Base-by-base conservation (phyloP, 257 asterid species). In the Solanum appendiculatum region DNA sequence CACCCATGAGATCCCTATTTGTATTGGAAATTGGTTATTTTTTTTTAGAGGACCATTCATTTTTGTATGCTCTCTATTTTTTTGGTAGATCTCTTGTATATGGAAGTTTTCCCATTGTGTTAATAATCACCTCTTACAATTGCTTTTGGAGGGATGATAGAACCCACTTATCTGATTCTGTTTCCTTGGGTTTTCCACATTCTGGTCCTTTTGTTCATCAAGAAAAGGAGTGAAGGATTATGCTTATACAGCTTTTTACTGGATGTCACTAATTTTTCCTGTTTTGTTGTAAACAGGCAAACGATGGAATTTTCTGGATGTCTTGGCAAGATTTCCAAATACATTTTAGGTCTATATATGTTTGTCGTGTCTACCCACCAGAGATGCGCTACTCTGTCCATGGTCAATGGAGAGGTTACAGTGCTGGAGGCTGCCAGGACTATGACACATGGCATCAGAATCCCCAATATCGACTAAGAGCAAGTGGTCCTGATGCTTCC, bases 311-410 rank as follows among this genome's bases (percentile, higher is more conserved):
- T 88, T 97, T 97, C 91, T 97, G 99, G 99, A 97, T 97, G 99
- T 97, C 99, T 56, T 97, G 99, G 99, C 99, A 97, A 95, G 99
- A 97, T 91, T 97, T 97, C 83, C 99, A 96, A 89, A 95, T 97
- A 85, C 99, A 97, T 88, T 97, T 97, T 92, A 92, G 99, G 87
- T 97, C 99, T 66, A 97, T 97, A 90, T 97, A 97, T 70, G 96
- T 97, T 23, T 97, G 99, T 72, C 99, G 99, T 80, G 99, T 96
- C 86, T 97, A 97, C 92, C 99, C 99, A 40, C 96, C 96, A 9
- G 99, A 97, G 89, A 97, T 97, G 99, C 98, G 97, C 69, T 95
- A 94, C 91, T 95, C 99, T 20, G 93, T 94, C 86, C 99, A 96
- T 85, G 98, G 97, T 88, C 99, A 95, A 90, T 97, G 99, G 99